phyloP scores from a whole-genome alignment of 495 filamentous ascomycete genomes.

The Hypomontagnella submonticulosa region DNA sequence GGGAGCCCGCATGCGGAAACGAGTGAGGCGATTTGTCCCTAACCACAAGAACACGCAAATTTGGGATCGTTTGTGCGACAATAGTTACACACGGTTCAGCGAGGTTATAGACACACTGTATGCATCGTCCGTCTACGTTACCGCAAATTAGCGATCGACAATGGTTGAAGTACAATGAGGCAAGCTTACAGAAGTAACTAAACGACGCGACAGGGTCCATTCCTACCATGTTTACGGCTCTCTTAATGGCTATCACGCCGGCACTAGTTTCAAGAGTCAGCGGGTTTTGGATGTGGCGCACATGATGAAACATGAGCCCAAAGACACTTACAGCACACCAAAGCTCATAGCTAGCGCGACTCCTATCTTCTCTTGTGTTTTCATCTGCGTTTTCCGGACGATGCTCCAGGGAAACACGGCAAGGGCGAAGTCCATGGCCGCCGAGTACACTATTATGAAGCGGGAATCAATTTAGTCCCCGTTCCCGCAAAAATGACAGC shows the following conservation, averaged over 20 bases:
- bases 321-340: conserved; percentile 51
- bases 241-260: conserved; percentile 29
- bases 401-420: conserved; percentile 52
- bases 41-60: conserved; percentile 17
- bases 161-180: not conserved
- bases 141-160: not conserved
- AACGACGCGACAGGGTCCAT: conserved; percentile 23
- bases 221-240: conserved; percentile 7
- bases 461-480: not conserved
- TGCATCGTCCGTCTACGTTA: conserved; percentile 13
- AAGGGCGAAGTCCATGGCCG: conserved; percentile 51
- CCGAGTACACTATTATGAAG: conserved; percentile 46
- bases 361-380: conserved; percentile 52
- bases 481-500: not conserved
- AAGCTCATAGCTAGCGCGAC: conserved; percentile 55
- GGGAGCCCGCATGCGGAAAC: not conserved
- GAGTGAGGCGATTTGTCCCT: not conserved
- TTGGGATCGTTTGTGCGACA: conserved; percentile 25
- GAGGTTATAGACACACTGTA: conserved; percentile 32
- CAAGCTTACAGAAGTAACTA: conserved; percentile 20
- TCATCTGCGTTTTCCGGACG: conserved; percentile 50
- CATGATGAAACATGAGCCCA: not conserved
- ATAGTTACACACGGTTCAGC: conserved; percentile 23
- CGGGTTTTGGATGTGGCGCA: not conserved
- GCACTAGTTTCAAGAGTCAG: conserved; percentile 13